Percentiles rank a stretch among this genome's conserved stretches.
Evolutionary conservation across 495 filamentous ascomycete species (phyloP).

Genomic region (Talaromyces proteolyticus): DNA sequence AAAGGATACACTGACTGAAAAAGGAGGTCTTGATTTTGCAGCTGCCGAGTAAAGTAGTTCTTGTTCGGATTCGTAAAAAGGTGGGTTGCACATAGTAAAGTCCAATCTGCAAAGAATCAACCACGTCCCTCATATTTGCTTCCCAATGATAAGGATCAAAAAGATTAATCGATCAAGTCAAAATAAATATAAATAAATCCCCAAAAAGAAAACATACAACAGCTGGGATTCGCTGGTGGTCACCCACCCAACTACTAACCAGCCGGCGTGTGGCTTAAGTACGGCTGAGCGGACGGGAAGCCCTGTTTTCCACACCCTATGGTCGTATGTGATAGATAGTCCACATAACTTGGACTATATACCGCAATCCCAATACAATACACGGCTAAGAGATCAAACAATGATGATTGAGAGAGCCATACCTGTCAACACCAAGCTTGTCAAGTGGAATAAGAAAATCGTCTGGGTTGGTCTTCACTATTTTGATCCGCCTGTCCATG

Average conservation of each 20-base stretch:
- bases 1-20: conserved; percentile 42
- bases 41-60: conserved; percentile 62
- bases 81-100: conserved; percentile 93
- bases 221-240: conserved; percentile 31
- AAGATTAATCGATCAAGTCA: background rate
- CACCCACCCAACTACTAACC: conserved; percentile 26
- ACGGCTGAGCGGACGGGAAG: conserved; percentile 15
- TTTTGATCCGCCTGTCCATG: conserved; percentile 56
- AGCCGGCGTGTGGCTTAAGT: conserved; percentile 17
- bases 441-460: conserved; percentile 54
- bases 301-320: conserved; percentile 13
- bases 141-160: background rate
- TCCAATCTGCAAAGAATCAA: conserved; percentile 48
- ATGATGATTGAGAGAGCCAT: conserved; percentile 4
- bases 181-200: background rate
- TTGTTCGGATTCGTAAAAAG: conserved; percentile 73
- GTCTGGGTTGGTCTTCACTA: conserved; percentile 46
- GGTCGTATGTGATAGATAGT: conserved; percentile 4
- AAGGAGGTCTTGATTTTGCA: conserved; percentile 61
- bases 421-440: conserved; percentile 46
- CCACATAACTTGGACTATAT: too few relatives aligned
- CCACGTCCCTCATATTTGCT: too few relatives aligned
- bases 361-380: too few relatives aligned
- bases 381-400: too few relatives aligned
- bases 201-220: conserved; percentile 19